phyloP scores from a whole-genome alignment of 2,329 filamentous ascomycete species.

The Leptoxyphium fumago region DNA sequence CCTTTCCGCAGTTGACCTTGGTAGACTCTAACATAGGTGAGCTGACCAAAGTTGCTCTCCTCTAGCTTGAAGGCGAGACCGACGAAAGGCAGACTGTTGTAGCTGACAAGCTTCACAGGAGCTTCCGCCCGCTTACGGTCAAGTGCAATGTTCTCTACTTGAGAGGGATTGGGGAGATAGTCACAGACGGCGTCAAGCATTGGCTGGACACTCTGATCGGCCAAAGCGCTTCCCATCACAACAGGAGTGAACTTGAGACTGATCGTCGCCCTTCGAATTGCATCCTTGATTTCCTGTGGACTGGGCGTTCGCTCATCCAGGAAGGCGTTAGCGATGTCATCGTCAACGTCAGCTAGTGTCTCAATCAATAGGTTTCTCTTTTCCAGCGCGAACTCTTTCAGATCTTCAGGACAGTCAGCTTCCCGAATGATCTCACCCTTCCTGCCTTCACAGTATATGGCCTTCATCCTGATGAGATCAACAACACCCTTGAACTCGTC shows the following conservation, averaged over 20 bases:
- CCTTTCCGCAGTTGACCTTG: constrained; percentile 84
- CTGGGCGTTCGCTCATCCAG: constrained; percentile 74
- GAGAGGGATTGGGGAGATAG: constrained; percentile 80
- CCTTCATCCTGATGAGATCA: constrained; percentile 81
- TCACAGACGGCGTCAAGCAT: constrained; percentile 96
- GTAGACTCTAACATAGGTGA: constrained; percentile 97
- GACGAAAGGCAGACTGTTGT: constrained; percentile 86
- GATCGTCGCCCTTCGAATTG: constrained; percentile 84
- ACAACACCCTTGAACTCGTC: constrained; percentile 87
- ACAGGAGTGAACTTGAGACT: constrained; percentile 82
- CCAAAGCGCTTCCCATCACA: constrained; percentile 88
- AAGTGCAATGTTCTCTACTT: constrained; percentile 79
- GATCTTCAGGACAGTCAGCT: constrained; percentile 69
- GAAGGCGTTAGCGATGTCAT: constrained; percentile 92
- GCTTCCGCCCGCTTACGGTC: constrained; percentile 68
- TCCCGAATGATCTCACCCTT: constrained; percentile 61
- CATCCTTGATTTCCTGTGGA: constrained; percentile 71
- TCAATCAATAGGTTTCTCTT: constrained; percentile 79
- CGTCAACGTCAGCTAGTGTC: constrained; percentile 91
- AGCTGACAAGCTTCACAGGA: constrained; percentile 75
- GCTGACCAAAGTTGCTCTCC: constrained; percentile 94
- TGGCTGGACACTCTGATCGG: constrained; percentile 87
- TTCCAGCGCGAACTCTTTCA: constrained; percentile 63
- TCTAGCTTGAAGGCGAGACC: constrained; percentile 97
- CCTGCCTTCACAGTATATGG: constrained; percentile 79